Percentiles rank a stretch among this genome's conserved stretches.
phyloP scores from a whole-genome alignment of 129 eudicot species.

The Heracleum sosnowskyi region DNA sequence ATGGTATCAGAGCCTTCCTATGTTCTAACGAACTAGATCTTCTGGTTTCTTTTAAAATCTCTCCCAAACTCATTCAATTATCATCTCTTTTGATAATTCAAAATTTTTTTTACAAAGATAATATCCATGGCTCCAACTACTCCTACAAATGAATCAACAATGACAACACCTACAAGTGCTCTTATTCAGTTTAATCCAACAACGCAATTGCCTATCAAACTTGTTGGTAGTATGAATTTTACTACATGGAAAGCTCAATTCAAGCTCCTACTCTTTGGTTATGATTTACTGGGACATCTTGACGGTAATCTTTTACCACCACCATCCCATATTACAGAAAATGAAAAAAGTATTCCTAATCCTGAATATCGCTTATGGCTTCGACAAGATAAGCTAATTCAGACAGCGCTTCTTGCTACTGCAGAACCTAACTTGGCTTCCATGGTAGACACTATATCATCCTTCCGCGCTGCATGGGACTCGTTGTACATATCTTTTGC shows the following conservation, averaged over 20 bases:
- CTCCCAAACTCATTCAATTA: not conserved
- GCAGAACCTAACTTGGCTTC: not conserved
- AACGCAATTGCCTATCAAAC: not conserved
- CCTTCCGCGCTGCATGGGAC: not conserved
- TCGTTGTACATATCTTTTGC: not conserved
- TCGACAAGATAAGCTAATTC: not conserved
- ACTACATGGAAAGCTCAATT: not conserved
- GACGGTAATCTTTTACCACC: not conserved
- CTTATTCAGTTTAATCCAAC: not conserved
- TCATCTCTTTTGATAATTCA: no score
- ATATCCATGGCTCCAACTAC: not conserved
- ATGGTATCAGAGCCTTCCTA: not conserved
- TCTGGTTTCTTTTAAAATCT: not conserved
- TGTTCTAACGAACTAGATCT: not conserved
- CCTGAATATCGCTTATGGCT: not conserved
- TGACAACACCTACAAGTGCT: not conserved
- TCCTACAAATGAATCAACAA: not conserved
- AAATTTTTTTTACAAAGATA: not conserved
- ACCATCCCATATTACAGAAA: not conserved
- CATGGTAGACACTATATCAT: not conserved
- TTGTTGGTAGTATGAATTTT: not conserved
- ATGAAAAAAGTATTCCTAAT: not conserved
- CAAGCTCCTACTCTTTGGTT: not conserved
- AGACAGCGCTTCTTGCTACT: not conserved
- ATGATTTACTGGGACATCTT: not conserved